Percentiles rank a stretch among this genome's conserved stretches.
Evolutionary conservation across 2,329 filamentous ascomycete species (phyloP).

Genomic region (Cadophora malorum): DNA sequence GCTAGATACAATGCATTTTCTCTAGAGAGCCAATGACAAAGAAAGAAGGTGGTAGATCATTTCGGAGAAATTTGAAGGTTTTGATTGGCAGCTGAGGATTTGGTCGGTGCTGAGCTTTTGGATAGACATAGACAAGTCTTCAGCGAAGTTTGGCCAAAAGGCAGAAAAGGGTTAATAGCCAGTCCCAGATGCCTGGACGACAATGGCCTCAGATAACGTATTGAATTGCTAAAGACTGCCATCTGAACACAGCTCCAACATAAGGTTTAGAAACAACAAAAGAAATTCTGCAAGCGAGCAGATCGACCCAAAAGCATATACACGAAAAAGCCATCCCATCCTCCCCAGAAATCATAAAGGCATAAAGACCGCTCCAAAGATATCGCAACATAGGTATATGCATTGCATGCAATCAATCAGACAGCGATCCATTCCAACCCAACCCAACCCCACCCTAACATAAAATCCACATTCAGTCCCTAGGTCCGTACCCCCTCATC

Average conservation of each 20-base stretch:
- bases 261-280: constrained; percentile 4
- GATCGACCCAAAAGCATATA: constrained; percentile 18
- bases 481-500: constrained; percentile 23
- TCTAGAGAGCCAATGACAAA: too few species aligned
- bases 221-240: constrained; percentile 1
- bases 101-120: too few species aligned
- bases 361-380: constrained; percentile 27
- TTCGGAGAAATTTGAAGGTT: too few species aligned
- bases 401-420: constrained; percentile 18
- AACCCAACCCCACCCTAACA: constrained; percentile 3
- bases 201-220: background rate
- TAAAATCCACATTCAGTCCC: background rate
- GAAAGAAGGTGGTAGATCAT: too few species aligned
- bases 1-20: too few species aligned
- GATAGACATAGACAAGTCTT: background rate
- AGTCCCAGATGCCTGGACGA: background rate
- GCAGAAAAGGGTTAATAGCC: background rate
- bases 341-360: constrained; percentile 28
- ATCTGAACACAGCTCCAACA: constrained; percentile 3
- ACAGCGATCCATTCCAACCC: background rate
- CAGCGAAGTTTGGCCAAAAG: background rate
- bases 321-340: constrained; percentile 23
- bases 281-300: constrained; percentile 11
- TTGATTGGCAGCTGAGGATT: too few species aligned
- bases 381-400: constrained; percentile 17